These are phyloP conservation scores for Aspergillus sergii DNA, from an alignment of 2,329 filamentous ascomycete genomes.

Conservation along the genomic window DNA sequence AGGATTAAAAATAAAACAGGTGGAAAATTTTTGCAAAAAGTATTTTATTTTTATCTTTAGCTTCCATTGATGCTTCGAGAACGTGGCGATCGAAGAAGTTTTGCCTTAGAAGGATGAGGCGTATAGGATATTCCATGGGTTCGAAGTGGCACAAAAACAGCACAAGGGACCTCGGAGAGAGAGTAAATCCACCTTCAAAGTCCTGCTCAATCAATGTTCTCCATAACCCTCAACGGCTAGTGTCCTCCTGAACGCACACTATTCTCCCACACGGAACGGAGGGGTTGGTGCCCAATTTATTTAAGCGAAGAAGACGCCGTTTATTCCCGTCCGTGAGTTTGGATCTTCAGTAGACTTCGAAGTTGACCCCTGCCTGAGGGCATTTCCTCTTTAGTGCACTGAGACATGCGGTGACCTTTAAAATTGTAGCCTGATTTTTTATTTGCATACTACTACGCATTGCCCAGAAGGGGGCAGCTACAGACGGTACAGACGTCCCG, in stretches of 20 bases:
- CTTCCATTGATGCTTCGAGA: conserved; percentile 2
- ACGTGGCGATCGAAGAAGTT: background rate
- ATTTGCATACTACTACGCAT: background rate
- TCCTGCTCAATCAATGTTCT: background rate
- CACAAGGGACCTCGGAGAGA: background rate
- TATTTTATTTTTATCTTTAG: background rate
- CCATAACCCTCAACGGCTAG: background rate
- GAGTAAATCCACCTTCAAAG: background rate
- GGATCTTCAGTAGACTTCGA: background rate
- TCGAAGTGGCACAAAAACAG: background rate
- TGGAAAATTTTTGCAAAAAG: too few species aligned
- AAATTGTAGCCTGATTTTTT: background rate
- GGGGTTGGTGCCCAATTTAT: conserved; percentile 26
- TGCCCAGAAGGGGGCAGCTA: background rate
- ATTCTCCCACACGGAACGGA: conserved; percentile 16
- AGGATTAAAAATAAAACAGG: conserved; percentile 3
- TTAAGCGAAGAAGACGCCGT: conserved; percentile 23
- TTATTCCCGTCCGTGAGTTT: conserved; percentile 16
- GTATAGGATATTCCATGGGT: background rate
- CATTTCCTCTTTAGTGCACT: background rate
- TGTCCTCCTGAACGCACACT: background rate
- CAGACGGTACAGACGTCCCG: background rate
- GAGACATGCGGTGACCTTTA: background rate
- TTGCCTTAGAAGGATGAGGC: background rate
- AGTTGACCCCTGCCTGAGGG: background rate